Conservation (phyloP, 2,329 filamentous ascomycete genomes). For the Ilyonectria destructans region DNA sequence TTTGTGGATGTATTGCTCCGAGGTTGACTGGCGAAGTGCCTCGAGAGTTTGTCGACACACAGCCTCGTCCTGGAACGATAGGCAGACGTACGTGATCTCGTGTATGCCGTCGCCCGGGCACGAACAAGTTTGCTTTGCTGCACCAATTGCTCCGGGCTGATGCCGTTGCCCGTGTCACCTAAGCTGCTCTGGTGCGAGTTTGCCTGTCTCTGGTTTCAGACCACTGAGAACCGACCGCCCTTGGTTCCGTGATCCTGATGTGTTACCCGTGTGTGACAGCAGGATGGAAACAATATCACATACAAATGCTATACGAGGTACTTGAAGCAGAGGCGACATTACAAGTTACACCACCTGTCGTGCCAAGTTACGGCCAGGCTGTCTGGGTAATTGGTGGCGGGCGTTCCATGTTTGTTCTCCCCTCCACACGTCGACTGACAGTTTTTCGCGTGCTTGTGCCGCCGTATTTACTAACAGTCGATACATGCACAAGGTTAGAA, state of each 20-base stretch:
- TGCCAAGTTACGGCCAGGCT: neutral
- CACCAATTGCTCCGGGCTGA: neutral
- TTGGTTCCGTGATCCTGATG: neutral
- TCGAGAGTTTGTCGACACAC: constrained; percentile 4
- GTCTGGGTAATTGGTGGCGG: neutral
- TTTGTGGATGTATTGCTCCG: neutral
- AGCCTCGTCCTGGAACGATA: neutral
- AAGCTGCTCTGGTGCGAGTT: neutral
- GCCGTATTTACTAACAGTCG: neutral
- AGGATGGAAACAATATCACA: neutral
- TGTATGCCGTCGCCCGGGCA: neutral
- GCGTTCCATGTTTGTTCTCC: constrained; percentile 1
- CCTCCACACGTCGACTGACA: neutral
- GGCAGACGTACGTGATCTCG: neutral
- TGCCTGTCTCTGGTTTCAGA: constrained; percentile 7
- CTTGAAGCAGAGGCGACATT: neutral
- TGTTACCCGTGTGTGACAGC: constrained; percentile 5
- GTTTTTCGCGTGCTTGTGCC: neutral
- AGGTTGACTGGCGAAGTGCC: constrained; percentile 3
- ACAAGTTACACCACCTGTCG: neutral
- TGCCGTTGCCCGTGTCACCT: neutral
- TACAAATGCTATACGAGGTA: neutral
- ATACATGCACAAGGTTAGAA: neutral
- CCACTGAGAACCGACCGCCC: neutral
- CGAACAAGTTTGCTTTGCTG: neutral